phyloP scores from a whole-genome alignment of 2,329 filamentous ascomycete species.

The Coniella vitis region DNA sequence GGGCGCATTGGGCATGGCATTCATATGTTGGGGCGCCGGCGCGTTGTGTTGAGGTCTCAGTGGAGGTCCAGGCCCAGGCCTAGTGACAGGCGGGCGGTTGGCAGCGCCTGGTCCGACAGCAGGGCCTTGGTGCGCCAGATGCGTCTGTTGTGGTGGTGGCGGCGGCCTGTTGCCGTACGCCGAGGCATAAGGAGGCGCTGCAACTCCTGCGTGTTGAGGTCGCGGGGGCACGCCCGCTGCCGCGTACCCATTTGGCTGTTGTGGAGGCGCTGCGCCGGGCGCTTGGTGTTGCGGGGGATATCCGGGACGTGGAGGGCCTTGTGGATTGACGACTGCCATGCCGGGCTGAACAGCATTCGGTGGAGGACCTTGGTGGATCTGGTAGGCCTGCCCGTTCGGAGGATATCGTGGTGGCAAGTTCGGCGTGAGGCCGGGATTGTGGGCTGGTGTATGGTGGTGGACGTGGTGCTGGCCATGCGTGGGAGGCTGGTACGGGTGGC shows the following conservation, averaged over 20 bases:
- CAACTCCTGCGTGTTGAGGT: conserved; percentile 13
- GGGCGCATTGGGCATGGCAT: conserved; percentile 1
- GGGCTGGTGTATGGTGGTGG: conserved; percentile 18
- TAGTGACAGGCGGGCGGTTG: conserved; percentile 2
- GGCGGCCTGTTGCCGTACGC: conserved; percentile 24
- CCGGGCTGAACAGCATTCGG: conserved; percentile 1
- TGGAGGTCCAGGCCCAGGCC: not conserved
- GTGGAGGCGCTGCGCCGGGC: not conserved
- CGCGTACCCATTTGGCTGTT: conserved; percentile 3
- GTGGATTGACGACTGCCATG: not conserved
- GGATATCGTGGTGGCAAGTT: conserved; percentile 11
- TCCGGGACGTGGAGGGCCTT: conserved; percentile 1
- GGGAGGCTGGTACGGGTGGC: conserved; percentile 15
- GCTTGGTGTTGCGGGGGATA: conserved; percentile 5
- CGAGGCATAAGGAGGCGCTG: conserved; percentile 25
- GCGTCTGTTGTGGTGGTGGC: not conserved
- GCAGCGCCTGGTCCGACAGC: conserved; percentile 1
- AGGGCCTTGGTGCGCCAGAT: not conserved
- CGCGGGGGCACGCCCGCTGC: not conserved
- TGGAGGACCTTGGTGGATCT: not conserved
- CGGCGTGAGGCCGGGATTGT: conserved; percentile 7
- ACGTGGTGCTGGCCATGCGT: conserved; percentile 18
- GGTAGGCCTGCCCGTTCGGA: conserved; percentile 10
- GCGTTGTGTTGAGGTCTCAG: not conserved
- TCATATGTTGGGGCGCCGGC: not conserved